Evolutionary conservation across 345 rosid species (phyloP), one percentile per base, ranked within the genome.

Genomic region (Ceriops tagal): DNA sequence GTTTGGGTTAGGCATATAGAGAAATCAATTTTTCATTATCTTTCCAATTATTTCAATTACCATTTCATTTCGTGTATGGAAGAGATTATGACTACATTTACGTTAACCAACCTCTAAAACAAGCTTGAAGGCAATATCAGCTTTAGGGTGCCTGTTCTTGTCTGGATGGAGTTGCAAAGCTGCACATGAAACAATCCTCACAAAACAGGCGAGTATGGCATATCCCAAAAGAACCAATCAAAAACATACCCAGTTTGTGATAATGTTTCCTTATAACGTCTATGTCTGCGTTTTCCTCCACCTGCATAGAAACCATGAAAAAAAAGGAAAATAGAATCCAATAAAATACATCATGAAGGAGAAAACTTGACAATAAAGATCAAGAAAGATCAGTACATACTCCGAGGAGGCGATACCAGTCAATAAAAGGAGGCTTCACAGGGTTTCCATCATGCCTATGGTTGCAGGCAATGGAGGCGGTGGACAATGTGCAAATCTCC

Each of bases 151-250:
- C 52, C 73, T 79, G 74, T 95, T 95, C 86, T 95, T 95, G 71
- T 95, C 99, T 0, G 99, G 99, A 70, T 95, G 99, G 81, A 90
- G 80, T 75, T 86, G 96, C 86, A 95, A 72, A 76, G 97, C 99
- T 92, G 86, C 68, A 58, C 1, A 68, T 26, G 27, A 18, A 67
- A 13, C 53, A 61, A n/a, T 27, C 21, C 43, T 30, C 22, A 11
- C 56, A 60, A 71, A 31, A 0, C 2, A 69, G 1, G 11, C 26
- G 64, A 18, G 16, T 26, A 27, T 19, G 30, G 24, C 26, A 35
- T 31, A 37, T 39, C 18, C 22, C 6, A 1, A 64, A 22, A 57
- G 35, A 47, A 57, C 59, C 15, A 27, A 49, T 51, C 0, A 43
- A 2, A 51, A 70, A 32, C 88, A 3, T 64, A 95, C 98, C 99